phyloP scores from a whole-genome alignment of 2,329 filamentous ascomycete species.

The Cyphellophora attinorum region DNA sequence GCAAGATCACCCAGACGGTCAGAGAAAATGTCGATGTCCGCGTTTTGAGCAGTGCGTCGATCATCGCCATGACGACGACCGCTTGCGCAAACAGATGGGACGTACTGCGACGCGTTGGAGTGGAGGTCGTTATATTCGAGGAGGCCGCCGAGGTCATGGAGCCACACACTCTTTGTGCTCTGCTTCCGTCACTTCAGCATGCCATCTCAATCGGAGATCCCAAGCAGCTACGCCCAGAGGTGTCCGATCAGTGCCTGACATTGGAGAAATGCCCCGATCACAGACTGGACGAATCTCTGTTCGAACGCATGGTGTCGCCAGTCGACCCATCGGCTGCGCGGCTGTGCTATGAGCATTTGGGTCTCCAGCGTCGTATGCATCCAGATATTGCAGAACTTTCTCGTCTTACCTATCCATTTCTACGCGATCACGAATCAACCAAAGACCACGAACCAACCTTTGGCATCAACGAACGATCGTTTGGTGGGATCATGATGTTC shows the following conservation, averaged over 20 bases:
- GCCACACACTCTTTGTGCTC: slow-evolving; percentile 29
- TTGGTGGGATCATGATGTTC: slow-evolving; percentile 41
- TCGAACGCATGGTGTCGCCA: slow-evolving; percentile 39
- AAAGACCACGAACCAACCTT: slow-evolving; percentile 30
- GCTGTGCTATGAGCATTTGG: slow-evolving; percentile 25
- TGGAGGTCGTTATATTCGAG: slow-evolving; percentile 32
- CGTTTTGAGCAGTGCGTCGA: slow-evolving; percentile 29
- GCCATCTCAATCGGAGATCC: slow-evolving; percentile 36
- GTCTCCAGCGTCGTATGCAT: slow-evolving; percentile 57
- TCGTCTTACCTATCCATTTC: slow-evolving; percentile 47
- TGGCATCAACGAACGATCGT: slow-evolving; percentile 41
- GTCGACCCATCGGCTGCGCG: slow-evolving; percentile 3
- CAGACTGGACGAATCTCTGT: slow-evolving; percentile 40
- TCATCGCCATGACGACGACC: slow-evolving; percentile 46
- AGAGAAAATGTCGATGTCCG: slow-evolving; percentile 20
- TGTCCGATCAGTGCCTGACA: slow-evolving; percentile 24
- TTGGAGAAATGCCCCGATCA: slow-evolving; percentile 28
- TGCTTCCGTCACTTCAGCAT: slow-evolving; percentile 33
- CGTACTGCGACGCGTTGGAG: slow-evolving; percentile 31
- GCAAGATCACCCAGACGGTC: background rate
- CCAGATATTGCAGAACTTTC: slow-evolving; percentile 44
- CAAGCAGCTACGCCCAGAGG: slow-evolving; percentile 31
- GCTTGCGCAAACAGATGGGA: slow-evolving; percentile 40
- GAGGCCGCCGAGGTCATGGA: slow-evolving; percentile 36
- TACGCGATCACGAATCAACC: slow-evolving; percentile 41